Evolutionary conservation across 1,139 yeast species (phyloP), one percentile per base, ranked within the genome.

Genomic region (Saccharomyces hybrid): DNA sequence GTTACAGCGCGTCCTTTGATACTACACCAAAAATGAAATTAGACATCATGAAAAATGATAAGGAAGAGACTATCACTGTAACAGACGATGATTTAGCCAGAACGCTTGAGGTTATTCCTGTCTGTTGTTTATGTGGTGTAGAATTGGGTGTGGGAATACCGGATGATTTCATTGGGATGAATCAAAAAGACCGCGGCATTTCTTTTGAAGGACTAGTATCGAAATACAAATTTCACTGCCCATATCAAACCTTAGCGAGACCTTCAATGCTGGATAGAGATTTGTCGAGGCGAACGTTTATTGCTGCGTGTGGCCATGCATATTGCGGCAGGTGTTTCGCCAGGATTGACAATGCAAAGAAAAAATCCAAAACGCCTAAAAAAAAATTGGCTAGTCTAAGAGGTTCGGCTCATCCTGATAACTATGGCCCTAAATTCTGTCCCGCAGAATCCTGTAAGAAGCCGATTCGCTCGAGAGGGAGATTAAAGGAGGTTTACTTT

Each of bases 241-340:
- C 93, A 0, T 86, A 86, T 79, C 84, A 82, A 61, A 80, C 84
- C 52, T 62, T 74, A 14, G 66, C 70, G 27, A 73, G 75, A 38
- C 72, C 84, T 13, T 77, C 85, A 0, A 77, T 74, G 7, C 75
- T 75, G 1, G 96, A 88, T 63, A 67, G 73, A 34, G 84, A 80
- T 52, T 72, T 88, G 32, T 84, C 93, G 0, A 82, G 78, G 63
- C 76, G 93, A 57, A 80, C 86, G 4, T 89, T 85, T 66, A 78
- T 80, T 29, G 79, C 91, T 0, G 65, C 67, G 11, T 90, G 97
- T 73, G 97, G 97, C 0, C 97, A 90, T 72, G 79, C 84, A 0
- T 90, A 81, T 67, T 90, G 97, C 70, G 97, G 96, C 1, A 72
- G 93, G 52, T 90, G 97, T 72, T 87, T 86, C 19, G 62, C 62